Evolutionary conservation across 2,329 filamentous ascomycete species (phyloP).

Genomic region (Microdochium bolleyi): DNA sequence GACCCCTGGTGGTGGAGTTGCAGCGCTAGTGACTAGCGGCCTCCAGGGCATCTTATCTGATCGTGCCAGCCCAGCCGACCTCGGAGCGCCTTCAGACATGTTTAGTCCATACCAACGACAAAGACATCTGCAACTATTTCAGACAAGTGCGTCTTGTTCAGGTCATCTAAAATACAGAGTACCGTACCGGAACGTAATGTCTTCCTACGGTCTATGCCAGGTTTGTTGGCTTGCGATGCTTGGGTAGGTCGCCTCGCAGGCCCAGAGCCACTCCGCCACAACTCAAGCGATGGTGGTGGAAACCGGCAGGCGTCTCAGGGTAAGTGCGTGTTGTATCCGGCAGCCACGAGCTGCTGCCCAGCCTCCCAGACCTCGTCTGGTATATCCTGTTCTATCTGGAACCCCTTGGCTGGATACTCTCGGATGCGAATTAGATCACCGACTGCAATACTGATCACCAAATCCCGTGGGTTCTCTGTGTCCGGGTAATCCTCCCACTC

Average conservation of each 20-base stretch:
- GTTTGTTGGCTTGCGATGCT: no score
- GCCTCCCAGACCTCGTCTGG: conserved; percentile 32
- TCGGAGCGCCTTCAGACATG: no score
- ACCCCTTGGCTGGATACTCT: conserved; percentile 32
- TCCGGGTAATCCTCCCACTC: conserved; percentile 31
- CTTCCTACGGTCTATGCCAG: no score
- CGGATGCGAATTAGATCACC: conserved; percentile 34
- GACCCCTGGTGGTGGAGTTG: not conserved
- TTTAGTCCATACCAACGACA: no score
- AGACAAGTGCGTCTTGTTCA: no score
- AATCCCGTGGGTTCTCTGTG: conserved; percentile 27
- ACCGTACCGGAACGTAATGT: no score
- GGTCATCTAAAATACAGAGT: no score
- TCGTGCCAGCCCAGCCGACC: not conserved
- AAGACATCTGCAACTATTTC: no score
- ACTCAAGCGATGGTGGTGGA: no score
- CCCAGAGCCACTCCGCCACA: no score
- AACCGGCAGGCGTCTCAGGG: no score
- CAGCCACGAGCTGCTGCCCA: conserved; percentile 27
- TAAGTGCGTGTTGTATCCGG: conserved; percentile 28
- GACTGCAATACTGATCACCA: conserved; percentile 35
- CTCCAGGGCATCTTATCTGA: not conserved
- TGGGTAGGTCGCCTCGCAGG: no score
- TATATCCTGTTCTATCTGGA: conserved; percentile 34
- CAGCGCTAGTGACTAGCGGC: not conserved